These are phyloP conservation scores for Akanthomyces lecanii DNA, from an alignment of 2,329 filamentous ascomycete genomes.

Conservation along the genomic window DNA sequence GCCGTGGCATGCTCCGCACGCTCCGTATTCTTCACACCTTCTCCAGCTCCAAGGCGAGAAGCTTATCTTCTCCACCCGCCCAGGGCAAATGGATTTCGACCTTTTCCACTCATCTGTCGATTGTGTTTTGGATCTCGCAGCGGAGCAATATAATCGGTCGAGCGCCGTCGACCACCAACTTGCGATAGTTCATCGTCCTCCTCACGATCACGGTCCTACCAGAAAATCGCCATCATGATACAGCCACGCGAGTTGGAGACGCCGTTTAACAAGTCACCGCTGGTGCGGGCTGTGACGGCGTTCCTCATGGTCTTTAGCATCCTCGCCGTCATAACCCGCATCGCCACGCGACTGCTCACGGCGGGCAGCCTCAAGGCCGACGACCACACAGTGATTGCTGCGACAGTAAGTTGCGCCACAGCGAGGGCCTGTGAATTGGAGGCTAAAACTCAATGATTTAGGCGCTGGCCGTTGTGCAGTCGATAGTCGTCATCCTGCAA, in stretches of 20 bases:
- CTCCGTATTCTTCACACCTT: not conserved
- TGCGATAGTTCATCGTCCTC: not conserved
- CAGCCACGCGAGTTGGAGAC: constrained; percentile 22
- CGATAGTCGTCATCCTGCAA: constrained; percentile 19
- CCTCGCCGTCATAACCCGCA: constrained; percentile 20
- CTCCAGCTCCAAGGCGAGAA: not conserved
- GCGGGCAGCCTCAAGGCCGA: constrained; percentile 20
- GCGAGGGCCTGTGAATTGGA: not conserved
- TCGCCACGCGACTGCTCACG: constrained; percentile 20
- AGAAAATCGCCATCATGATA: constrained; percentile 4
- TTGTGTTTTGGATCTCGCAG: not conserved
- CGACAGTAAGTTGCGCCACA: constrained; percentile 17
- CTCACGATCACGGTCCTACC: not conserved
- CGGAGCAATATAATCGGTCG: not conserved
- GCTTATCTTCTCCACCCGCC: not conserved
- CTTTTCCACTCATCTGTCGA: not conserved
- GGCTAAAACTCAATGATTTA: constrained; percentile 1
- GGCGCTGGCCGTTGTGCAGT: constrained; percentile 21
- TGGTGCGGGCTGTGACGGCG: constrained; percentile 22
- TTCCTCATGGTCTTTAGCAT: constrained; percentile 24
- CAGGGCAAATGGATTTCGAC: not conserved
- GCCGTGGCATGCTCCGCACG: not conserved
- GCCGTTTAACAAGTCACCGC: constrained; percentile 23
- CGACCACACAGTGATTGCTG: constrained; percentile 19
- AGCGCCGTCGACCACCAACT: not conserved